phyloP scores from a whole-genome alignment of 805 yeast species.

The Komagataella mondaviorum region DNA sequence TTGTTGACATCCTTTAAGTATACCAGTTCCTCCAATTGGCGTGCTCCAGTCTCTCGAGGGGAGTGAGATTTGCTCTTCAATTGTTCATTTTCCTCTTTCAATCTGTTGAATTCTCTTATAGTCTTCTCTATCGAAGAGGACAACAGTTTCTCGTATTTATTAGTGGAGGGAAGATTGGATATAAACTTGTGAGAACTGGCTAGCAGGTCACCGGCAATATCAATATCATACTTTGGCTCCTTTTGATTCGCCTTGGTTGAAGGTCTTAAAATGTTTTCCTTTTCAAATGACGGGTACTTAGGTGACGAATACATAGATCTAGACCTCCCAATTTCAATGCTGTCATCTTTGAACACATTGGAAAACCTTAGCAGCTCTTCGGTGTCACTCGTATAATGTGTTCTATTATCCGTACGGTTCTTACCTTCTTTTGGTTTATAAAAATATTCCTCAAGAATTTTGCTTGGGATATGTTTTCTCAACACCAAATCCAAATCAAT shows the following conservation, averaged over 20 bases:
- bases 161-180: not conserved
- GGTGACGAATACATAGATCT: not conserved
- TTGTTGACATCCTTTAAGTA: conserved; percentile 3
- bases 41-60: not conserved
- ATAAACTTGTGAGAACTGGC: conserved; percentile 1
- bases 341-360: conserved; percentile 3
- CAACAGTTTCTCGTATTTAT: not conserved
- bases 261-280: conserved; percentile 11
- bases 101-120: conserved; percentile 1
- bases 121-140: conserved; percentile 1
- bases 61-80: not conserved
- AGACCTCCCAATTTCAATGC: conserved; percentile 16
- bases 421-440: conserved; percentile 1
- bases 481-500: conserved; percentile 16
- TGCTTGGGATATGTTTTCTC: conserved; percentile 13
- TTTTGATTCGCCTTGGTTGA: conserved; percentile 6
- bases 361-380: conserved; percentile 3
- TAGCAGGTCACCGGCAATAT: conserved; percentile 1
- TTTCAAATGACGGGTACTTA: conserved; percentile 2
- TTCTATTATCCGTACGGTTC: not conserved
- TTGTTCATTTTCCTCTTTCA: conserved; percentile 2
- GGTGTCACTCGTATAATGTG: not conserved
- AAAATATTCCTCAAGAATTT: conserved; percentile 13
- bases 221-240: not conserved
- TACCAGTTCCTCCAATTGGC: conserved; percentile 1